A percentile compares a stretch with the other conserved stretches of the same genome.
Evolutionary conservation across 331 rosid species (phyloP).

Genomic region (Pyracantha coccinea): DNA sequence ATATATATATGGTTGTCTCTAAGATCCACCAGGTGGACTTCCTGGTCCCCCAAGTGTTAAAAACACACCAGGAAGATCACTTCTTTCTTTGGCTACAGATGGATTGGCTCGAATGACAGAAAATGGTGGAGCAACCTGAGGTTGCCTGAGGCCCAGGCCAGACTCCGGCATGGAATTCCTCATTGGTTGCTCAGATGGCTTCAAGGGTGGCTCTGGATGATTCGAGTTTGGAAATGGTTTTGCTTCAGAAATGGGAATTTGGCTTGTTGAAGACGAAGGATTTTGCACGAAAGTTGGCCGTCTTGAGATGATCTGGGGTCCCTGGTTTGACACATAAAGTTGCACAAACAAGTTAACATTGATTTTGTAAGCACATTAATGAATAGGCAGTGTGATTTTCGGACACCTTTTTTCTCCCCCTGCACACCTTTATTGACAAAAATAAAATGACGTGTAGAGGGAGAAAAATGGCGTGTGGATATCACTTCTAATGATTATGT

Average conservation of each 20-base stretch:
- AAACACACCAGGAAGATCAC: conserved; percentile 72
- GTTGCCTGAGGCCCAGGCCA: conserved; percentile 27
- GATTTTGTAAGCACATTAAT: neutral
- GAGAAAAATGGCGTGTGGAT: no score
- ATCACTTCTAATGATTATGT: neutral
- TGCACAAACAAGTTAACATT: neutral
- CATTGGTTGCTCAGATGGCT: conserved; percentile 25
- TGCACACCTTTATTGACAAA: no score
- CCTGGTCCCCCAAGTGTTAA: conserved; percentile 86
- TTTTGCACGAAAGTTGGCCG: conserved; percentile 29
- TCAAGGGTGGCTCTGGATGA: conserved; percentile 14
- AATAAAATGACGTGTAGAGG: no score
- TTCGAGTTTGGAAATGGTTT: conserved; percentile 32
- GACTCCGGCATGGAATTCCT: conserved; percentile 15
- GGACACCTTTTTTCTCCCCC: no score
- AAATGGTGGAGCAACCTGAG: conserved; percentile 28
- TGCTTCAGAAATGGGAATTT: conserved; percentile 8
- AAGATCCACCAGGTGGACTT: conserved; percentile 31
- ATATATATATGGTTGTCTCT: neutral
- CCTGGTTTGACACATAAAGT: conserved; percentile 17
- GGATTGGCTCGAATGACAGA: conserved; percentile 30
- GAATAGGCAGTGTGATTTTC: no score
- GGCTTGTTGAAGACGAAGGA: conserved; percentile 11
- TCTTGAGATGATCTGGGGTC: conserved; percentile 28
- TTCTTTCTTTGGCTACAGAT: conserved; percentile 34